Percentiles rank a stretch among this genome's conserved stretches.
These are phyloP conservation scores for Blastobotrys petasosporus DNA, from an alignment of 1,139 yeast species.

Conservation along the genomic window DNA sequence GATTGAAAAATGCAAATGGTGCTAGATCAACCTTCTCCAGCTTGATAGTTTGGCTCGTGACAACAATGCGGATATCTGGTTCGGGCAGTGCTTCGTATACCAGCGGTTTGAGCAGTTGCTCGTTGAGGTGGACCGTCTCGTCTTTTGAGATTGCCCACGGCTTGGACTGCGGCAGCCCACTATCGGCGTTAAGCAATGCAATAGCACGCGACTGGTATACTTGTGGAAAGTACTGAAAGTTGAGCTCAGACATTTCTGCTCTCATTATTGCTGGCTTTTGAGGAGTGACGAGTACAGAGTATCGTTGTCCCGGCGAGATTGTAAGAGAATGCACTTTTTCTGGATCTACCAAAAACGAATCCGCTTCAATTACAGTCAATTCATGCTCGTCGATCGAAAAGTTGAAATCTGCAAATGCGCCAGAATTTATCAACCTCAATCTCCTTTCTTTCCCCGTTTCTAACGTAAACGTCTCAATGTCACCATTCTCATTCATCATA, in stretches of 20 bases:
- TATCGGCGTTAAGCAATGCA: neutral
- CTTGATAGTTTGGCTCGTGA: conserved; percentile 20
- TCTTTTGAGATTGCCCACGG: neutral
- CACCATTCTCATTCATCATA: conserved; percentile 11
- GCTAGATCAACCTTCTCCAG: conserved; percentile 22
- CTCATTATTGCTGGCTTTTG: conserved; percentile 25
- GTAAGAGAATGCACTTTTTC: conserved; percentile 50
- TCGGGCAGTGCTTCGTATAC: conserved; percentile 14
- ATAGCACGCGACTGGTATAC: conserved; percentile 3
- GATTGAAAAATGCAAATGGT: conserved; percentile 24
- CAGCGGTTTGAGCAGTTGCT: conserved; percentile 13
- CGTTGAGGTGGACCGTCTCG: neutral
- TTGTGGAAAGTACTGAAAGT: conserved; percentile 19
- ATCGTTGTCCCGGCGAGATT: conserved; percentile 71
- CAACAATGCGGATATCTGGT: conserved; percentile 17
- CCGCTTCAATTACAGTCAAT: conserved; percentile 57
- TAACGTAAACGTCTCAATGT: conserved; percentile 9
- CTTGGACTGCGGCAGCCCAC: neutral
- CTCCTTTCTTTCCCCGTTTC: conserved; percentile 19
- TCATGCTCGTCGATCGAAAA: conserved; percentile 40
- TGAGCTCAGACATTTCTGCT: conserved; percentile 22
- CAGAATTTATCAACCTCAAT: conserved; percentile 30
- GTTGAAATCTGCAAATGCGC: conserved; percentile 27
- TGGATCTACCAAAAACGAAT: conserved; percentile 63
- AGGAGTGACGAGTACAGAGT: conserved; percentile 47